Evolutionary conservation across 352 stramenopile genomes (phyloP).

Genomic region (Porosira glacialis): DNA sequence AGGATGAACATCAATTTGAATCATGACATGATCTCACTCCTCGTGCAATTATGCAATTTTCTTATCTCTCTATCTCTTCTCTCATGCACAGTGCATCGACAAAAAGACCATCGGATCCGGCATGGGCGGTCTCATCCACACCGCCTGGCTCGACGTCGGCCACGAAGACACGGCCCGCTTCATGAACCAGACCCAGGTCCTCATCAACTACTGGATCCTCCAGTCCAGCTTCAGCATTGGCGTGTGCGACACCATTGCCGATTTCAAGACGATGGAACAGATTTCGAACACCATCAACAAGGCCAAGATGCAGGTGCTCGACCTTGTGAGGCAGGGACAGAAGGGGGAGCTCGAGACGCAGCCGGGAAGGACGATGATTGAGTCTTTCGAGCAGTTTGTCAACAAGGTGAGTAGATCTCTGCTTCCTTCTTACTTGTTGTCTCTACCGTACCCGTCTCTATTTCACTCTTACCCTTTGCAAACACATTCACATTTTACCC

Average conservation of each 20-base stretch:
- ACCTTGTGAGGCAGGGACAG: conserved; percentile 96
- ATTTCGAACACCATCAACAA: conserved; percentile 99
- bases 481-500: too few relatives aligned
- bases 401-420: too few relatives aligned
- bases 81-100: too few relatives aligned
- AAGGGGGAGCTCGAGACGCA: conserved; percentile 94
- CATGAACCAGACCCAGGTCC: conserved; percentile 92
- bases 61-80: too few relatives aligned
- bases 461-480: too few relatives aligned
- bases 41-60: too few relatives aligned
- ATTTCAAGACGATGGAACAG: conserved; percentile 95
- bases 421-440: too few relatives aligned
- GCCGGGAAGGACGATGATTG: conserved; percentile 97
- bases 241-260: conserved; percentile 97
- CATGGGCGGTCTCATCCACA: conserved; percentile 96
- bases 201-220: conserved; percentile 98
- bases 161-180: conserved; percentile 81
- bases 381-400: conserved; percentile 97
- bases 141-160: conserved; percentile 87
- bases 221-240: conserved; percentile 97
- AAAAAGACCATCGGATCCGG: conserved; percentile 98
- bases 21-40: too few relatives aligned
- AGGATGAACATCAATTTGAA: too few relatives aligned
- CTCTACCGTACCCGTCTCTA: too few relatives aligned
- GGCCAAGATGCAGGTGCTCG: conserved; percentile 88